Base-by-base conservation (phyloP, 2,329 filamentous ascomycete species). In the Phyllosticta paracitricarpa region DNA sequence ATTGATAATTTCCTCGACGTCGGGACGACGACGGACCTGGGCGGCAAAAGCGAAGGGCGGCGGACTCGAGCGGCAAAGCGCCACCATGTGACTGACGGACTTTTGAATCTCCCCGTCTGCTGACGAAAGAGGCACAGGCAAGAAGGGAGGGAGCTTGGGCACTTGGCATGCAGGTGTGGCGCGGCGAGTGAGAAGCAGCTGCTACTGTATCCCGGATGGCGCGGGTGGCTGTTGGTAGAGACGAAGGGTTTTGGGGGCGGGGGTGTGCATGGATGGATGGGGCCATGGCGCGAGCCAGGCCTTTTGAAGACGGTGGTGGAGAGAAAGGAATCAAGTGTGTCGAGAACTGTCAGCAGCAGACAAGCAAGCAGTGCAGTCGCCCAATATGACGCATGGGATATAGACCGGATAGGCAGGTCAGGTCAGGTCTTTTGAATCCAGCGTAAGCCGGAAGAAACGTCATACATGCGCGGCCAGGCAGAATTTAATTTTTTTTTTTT, bases 401-500 rank as follows among this genome's bases (percentile, higher is more conserved):
- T 48, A 48, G n/a, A n/a, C 40, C 40, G 40, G 40, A n/a, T 48
- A 48, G 40, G 40, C 6, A 48, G 40, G 35, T 48, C 6, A 48
- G 40, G 35, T 48, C 19, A 28, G 26, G 28, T 30, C 40, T 14
- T 17, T 48, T 19, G 40, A 22, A 17, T 17, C 40, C 40, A 19
- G 14, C n/a, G 40, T n/a, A 48, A 58, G 57, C 58, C 58, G 54
- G 40, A 54, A n/a, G 53, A 61, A 54, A 61, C 58, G 58, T 61
- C 58, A 61, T 61, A 48, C 58, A 61, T 55, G 57, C 17, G 40
- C 40, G 40, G 40, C 40, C 40, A 48, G 52, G 58, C 54, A 61
- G 58, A 61, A 35, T 61, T 61, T 28, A 6, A 5, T 7, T 30
- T 30, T 30, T 30, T 30, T 4, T 30, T 5, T 30, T 30, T 30